Conservation (phyloP, 2,329 filamentous ascomycete genomes). For the Fusarium multiceps region DNA sequence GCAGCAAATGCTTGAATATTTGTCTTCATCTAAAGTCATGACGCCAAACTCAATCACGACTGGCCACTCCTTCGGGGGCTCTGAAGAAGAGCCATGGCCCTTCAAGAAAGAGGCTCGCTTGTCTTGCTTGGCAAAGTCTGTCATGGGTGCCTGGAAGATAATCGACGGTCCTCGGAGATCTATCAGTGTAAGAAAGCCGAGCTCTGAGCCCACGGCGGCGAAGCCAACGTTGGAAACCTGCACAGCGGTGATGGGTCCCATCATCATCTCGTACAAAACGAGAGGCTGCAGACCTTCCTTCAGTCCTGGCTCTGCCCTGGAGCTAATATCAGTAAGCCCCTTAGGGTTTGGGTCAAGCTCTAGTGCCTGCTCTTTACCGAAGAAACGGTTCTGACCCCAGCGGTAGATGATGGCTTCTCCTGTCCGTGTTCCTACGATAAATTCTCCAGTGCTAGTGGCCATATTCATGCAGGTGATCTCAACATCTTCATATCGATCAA, state of each 20-base stretch:
- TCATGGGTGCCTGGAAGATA: conserved; percentile 79
- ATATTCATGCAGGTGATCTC: conserved; percentile 84
- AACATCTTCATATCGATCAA: conserved; percentile 81
- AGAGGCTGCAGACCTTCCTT: conserved; percentile 86
- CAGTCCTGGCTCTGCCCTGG: conserved; percentile 76
- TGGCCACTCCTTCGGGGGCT: conserved; percentile 74
- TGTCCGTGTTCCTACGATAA: conserved; percentile 81
- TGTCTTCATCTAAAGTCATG: conserved; percentile 91
- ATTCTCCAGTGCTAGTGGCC: conserved; percentile 82
- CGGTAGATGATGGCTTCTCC: conserved; percentile 91
- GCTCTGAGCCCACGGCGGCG: conserved; percentile 85
- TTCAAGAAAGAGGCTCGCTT: conserved; percentile 80
- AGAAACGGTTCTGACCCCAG: conserved; percentile 84
- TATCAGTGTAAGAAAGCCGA: conserved; percentile 82
- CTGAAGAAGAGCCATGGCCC: conserved; percentile 50
- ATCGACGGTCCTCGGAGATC: conserved; percentile 89
- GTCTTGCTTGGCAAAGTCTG: conserved; percentile 79
- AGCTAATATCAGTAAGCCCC: conserved; percentile 78
- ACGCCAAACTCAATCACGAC: conserved; percentile 90
- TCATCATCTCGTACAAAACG: conserved; percentile 83
- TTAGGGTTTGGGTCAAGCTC: conserved; percentile 71
- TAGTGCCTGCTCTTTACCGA: conserved; percentile 68
- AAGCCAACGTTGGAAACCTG: conserved; percentile 95
- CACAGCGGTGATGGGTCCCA: conserved; percentile 81
- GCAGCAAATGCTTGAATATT: conserved; percentile 92